Conservation (phyloP, 2,329 filamentous ascomycete genomes). For the Neocucurbitaria cava region DNA sequence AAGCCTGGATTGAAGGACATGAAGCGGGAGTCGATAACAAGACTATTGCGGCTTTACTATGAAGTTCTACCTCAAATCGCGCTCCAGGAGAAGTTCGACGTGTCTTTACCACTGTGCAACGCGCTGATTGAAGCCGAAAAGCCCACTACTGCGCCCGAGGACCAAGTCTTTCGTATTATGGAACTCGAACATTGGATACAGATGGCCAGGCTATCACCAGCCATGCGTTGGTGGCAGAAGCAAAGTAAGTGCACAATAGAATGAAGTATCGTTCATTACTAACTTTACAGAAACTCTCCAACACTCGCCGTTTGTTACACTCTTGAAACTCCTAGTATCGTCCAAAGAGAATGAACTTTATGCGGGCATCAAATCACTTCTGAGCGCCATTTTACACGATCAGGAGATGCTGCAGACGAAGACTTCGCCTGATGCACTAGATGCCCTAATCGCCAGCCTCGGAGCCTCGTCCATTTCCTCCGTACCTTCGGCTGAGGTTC, state of each 20-base stretch:
- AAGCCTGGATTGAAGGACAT: slow-evolving; percentile 73
- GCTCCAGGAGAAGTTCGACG: slow-evolving; percentile 84
- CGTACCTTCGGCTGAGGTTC: slow-evolving; percentile 53
- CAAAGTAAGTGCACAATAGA: slow-evolving; percentile 51
- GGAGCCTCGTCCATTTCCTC: slow-evolving; percentile 49
- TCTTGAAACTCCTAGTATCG: slow-evolving; percentile 66
- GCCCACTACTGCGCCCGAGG: slow-evolving; percentile 46
- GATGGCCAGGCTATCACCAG: slow-evolving; percentile 80
- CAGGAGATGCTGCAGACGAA: slow-evolving; percentile 68
- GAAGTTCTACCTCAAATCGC: slow-evolving; percentile 80
- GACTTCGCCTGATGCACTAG: slow-evolving; percentile 48
- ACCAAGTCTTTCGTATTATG: slow-evolving; percentile 67
- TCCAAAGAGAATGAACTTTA: slow-evolving; percentile 59
- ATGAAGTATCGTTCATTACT: slow-evolving; percentile 1
- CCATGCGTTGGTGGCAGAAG: slow-evolving; percentile 91
- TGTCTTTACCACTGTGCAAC: slow-evolving; percentile 76
- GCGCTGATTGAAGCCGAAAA: slow-evolving; percentile 68
- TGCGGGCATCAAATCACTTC: slow-evolving; percentile 61
- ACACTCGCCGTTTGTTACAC: slow-evolving; percentile 74
- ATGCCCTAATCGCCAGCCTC: slow-evolving; percentile 57
- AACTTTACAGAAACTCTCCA: slow-evolving; percentile 59
- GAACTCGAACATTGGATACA: slow-evolving; percentile 82
- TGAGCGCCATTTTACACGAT: slow-evolving; percentile 68
- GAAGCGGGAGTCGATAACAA: slow-evolving; percentile 79
- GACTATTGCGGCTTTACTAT: slow-evolving; percentile 84